These are phyloP conservation scores for Pinus tabuliformis DNA, from an alignment of 75 land plant species.

Conservation along the genomic window DNA sequence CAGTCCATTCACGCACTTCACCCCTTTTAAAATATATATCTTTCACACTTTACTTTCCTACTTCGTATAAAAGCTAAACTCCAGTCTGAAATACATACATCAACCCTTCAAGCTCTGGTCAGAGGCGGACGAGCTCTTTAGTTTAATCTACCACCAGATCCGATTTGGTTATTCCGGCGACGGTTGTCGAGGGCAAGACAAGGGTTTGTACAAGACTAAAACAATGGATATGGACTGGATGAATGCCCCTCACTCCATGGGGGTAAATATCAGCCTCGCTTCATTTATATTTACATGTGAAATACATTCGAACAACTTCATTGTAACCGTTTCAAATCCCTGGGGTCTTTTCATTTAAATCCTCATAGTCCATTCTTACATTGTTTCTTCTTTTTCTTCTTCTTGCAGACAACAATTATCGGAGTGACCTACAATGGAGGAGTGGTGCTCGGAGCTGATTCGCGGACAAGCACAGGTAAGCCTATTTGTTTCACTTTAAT, in stretches of 20 bases:
- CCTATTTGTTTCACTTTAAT: slow-evolving; percentile 8
- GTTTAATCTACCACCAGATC: no score
- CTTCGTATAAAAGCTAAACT: no score
- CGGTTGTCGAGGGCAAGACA: not conserved
- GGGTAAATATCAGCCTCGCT: not conserved
- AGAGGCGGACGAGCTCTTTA: no score
- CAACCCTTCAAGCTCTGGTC: no score
- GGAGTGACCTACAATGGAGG: slow-evolving; percentile 91
- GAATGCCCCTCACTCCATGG: slow-evolving; percentile 5
- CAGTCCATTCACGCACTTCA: no score
- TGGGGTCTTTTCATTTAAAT: not conserved
- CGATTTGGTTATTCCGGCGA: not conserved
- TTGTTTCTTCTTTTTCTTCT: slow-evolving; percentile 10
- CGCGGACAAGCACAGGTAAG: slow-evolving; percentile 94
- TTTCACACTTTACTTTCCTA: no score
- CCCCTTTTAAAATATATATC: no score
- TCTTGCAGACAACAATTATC: slow-evolving; percentile 88
- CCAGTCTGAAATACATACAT: no score
- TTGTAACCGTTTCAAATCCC: not conserved
- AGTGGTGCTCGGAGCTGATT: slow-evolving; percentile 94
- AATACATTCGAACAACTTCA: not conserved
- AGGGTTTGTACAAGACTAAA: not conserved
- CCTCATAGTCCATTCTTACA: no score
- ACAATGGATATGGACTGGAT: slow-evolving; percentile 6
- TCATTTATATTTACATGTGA: not conserved